Evolutionary conservation across 139 green algal genomes (phyloP), one percentile per base, ranked within the genome.

Genomic region (Chlorella sp.): DNA sequence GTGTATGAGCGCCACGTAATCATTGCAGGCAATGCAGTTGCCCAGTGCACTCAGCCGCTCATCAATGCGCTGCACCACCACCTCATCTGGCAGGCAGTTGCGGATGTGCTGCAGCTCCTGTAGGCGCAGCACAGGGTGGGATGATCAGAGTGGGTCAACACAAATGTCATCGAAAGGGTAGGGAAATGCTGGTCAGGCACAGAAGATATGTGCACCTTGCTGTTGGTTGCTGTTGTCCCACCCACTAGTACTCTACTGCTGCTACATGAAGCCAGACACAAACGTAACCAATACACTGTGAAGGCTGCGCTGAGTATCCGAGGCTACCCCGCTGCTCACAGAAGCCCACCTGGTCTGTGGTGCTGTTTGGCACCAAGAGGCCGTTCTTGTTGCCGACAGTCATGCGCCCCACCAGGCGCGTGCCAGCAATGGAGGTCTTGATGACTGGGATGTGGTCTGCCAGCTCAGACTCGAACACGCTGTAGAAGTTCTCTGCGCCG

Each of bases 1-100:
- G 79, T 99, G 96, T 27, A 99, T 92, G 42, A 99, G 80, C 23
- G 93, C 93, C 6, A 98, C 93, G 65, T 99, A 99, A 82, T 99
- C 96, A 76, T 99, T 99, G 85, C 89, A 97, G 6, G 90, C 86
- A 32, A 99, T 97, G 85, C 93, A 98, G 89, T 99, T 99, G 42
- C 96, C 96, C 36, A 99, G 84, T 2, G 96, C 95, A 29, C 90
- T 97, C 31, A 99, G 83, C 51, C 96, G 83, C 87, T 99, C 96
- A 55, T 99, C 96, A 35, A 98, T 93, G 5, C 91, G 77, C 79
- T 98, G 93, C 36, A 99, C 93, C n/a, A 98, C 89, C 51, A 99
- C 93, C 75, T 96, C 89, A 55, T 99, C 96, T 0, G 96, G 96
- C 61, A 99, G 74, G 60, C 82, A 91, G 86, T 99, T 99, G 4